phyloP scores from a whole-genome alignment of 2,329 filamentous ascomycete species.

The Exophiala sideris region DNA sequence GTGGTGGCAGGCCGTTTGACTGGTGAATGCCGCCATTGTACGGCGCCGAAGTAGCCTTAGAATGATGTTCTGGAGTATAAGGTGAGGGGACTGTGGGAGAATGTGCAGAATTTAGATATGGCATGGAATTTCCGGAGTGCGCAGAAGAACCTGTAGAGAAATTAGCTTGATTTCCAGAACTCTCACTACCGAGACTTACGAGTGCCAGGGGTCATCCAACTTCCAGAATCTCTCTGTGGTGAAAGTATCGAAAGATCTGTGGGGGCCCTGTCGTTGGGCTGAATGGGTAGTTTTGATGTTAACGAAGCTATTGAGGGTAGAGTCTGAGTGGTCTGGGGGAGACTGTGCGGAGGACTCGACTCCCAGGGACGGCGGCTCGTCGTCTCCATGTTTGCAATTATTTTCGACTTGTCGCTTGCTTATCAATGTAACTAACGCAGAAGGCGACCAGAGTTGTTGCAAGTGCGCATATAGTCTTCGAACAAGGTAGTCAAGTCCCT shows the following conservation, averaged over 20 bases:
- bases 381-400: conserved; percentile 37
- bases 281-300: conserved; percentile 41
- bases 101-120: conserved; percentile 44
- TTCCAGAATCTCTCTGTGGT: conserved; percentile 56
- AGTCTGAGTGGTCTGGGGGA: conserved; percentile 39
- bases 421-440: conserved; percentile 16
- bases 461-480: conserved; percentile 17
- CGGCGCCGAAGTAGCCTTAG: conserved; percentile 38
- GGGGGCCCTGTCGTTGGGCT: conserved; percentile 39
- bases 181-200: conserved; percentile 41
- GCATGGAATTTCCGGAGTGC: conserved; percentile 46
- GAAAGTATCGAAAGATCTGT: conserved; percentile 43
- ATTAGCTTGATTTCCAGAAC: conserved; percentile 13
- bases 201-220: conserved; percentile 59
- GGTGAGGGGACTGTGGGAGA: conserved; percentile 45
- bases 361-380: conserved; percentile 45
- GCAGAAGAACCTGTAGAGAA: conserved; percentile 43
- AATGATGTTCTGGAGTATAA: conserved; percentile 37
- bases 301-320: conserved; percentile 48
- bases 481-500: conserved; percentile 4
- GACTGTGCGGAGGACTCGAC: conserved; percentile 36
- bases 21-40: conserved; percentile 39
- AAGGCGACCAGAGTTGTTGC: conserved; percentile 11
- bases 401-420: conserved; percentile 10
- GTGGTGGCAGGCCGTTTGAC: conserved; percentile 52